phyloP scores from a whole-genome alignment of 2,329 filamentous ascomycete genomes.

The Alternaria longipes region DNA sequence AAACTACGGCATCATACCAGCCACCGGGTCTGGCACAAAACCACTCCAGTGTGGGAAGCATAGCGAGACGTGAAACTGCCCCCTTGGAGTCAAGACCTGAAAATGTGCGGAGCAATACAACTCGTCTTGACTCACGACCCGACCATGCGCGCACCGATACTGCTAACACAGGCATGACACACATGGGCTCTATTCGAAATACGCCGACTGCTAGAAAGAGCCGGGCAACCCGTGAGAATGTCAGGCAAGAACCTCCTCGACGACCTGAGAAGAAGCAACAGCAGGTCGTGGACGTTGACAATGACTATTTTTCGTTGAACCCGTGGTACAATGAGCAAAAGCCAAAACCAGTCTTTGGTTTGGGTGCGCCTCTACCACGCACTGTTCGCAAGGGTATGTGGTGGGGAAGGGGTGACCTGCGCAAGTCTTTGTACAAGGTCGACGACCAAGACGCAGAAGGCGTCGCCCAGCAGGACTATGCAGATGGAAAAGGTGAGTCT shows the following conservation, averaged over 20 bases:
- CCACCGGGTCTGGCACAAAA: constrained; percentile 14
- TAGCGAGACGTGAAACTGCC: constrained; percentile 27
- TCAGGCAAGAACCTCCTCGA: constrained; percentile 21
- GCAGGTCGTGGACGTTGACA: constrained; percentile 54
- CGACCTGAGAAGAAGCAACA: constrained; percentile 40
- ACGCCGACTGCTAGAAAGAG: constrained; percentile 23
- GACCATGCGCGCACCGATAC: constrained; percentile 17
- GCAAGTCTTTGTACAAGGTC: constrained; percentile 44
- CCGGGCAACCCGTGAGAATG: constrained; percentile 18
- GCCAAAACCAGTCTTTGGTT: constrained; percentile 63
- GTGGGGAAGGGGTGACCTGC: constrained; percentile 56
- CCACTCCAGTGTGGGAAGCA: constrained; percentile 24
- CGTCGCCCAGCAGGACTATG: constrained; percentile 28
- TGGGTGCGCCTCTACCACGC: constrained; percentile 64
- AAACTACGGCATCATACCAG: constrained; percentile 15
- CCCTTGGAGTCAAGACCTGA: constrained; percentile 14
- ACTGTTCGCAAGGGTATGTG: constrained; percentile 63
- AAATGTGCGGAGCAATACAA: constrained; percentile 15
- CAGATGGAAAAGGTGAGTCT: constrained; percentile 26
- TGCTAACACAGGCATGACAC: constrained; percentile 16
- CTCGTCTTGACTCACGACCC: constrained; percentile 14
- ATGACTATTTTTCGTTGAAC: constrained; percentile 64
- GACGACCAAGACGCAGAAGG: constrained; percentile 26
- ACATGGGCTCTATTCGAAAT: constrained; percentile 27
- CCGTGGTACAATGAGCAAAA: constrained; percentile 63